Evolutionary conservation across 192 early-diverging fungal species (phyloP), one percentile per base, ranked within the genome.

Genomic region (Coemansia sp.): DNA sequence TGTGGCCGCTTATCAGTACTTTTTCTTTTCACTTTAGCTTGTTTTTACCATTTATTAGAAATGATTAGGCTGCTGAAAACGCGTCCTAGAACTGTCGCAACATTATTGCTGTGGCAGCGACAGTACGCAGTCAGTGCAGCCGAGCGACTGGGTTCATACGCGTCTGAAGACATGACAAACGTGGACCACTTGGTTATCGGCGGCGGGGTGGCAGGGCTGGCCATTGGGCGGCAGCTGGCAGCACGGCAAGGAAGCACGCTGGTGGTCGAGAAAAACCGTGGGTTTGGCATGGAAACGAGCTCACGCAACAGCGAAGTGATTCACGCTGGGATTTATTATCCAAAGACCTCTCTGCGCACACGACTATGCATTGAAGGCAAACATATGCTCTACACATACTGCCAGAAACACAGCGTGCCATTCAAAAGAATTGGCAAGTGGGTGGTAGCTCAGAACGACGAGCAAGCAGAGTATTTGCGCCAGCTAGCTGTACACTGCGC

Each of bases 251-350:
- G 55, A 15, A 76, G 83, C 8, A 84, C 84, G 17, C 53, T 93
- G 19, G 65, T 92, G 0, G 73, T 94, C 2, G 92, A 94, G 29
- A 88, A 89, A 57, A 85, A 92, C 63, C 55, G 63, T 9, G 60
- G 63, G 7, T 54, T 86, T 23, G 90, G 91, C 5, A 81, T 85
- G 69, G 90, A 92, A 67, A 93, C 90, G 3, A 90, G 90, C 65
- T 90, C 92, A 24, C 71, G 93, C 12, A 95, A 94, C 82, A 92
- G 89, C 60, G 90, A 94, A 67, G 90, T 95, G 12, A 95, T 95
- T 63, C 93, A 95, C 51, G 91, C 89, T 6, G 93, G 93, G 0
- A 75, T 95, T 11, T 92, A 93, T 75, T 95, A 94, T 48, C 91
- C 92, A 1, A 58, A 62, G 12, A 70, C 86, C 60, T 90, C 87